Evolutionary conservation across 1,284 basidiomycete species (phyloP).

Genomic region (Microbotryum violaceum): DNA sequence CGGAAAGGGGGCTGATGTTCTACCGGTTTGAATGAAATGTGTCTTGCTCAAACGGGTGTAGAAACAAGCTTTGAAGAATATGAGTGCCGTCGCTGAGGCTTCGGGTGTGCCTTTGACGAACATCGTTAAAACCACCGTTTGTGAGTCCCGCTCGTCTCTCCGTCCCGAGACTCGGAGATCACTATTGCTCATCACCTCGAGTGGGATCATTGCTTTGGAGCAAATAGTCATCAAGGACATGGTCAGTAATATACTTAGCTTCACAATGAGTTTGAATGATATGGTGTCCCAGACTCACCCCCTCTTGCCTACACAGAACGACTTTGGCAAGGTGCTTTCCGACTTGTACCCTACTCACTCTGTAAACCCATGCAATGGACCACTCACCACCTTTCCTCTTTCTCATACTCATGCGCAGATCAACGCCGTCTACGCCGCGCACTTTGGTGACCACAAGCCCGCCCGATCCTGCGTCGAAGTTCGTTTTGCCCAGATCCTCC

Average conservation of each 20-base stretch:
- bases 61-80: constrained; percentile 75
- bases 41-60: background rate
- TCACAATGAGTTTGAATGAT: too few species aligned
- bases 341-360: too few species aligned
- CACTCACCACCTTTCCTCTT: too few species aligned
- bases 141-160: background rate
- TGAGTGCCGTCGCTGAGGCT: constrained; percentile 74
- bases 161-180: background rate
- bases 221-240: constrained; percentile 10
- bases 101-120: constrained; percentile 66
- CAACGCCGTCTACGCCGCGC: constrained; percentile 29
- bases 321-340: constrained; percentile 55
- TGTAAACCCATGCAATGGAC: too few species aligned
- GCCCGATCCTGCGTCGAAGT: constrained; percentile 85
- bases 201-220: too few species aligned
- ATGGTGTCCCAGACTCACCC: background rate
- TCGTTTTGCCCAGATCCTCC: background rate
- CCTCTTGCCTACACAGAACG: constrained; percentile 58
- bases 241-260: constrained; percentile 1
- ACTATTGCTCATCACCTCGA: background rate
- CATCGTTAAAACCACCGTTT: constrained; percentile 69
- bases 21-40: background rate
- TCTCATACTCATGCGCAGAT: constrained; percentile 4
- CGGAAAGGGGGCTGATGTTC: background rate
- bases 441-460: constrained; percentile 83